Evolutionary conservation across 805 yeast species (phyloP), one percentile per base, ranked within the genome.

Genomic region (Candida silvicultrix): DNA sequence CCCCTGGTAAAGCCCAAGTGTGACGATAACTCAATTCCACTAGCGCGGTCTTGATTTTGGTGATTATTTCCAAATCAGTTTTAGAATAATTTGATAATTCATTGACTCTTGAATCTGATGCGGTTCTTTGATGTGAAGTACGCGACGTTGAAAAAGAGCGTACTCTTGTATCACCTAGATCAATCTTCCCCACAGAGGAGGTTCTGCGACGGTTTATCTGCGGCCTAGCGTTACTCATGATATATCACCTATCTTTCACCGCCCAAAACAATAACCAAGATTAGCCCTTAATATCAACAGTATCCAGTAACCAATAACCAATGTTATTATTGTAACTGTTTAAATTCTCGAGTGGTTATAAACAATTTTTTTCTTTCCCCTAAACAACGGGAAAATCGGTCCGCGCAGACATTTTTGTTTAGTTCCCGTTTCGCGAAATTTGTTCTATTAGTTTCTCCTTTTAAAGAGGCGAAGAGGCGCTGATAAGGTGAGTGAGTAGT

Each of bases 101-200:
- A 28, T 59, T 52, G 44, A 65, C 55, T 22, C 78, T 62, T 21
- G 64, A 56, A 45, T 53, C 49, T 45, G 76, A 59, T 34, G 70
- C 70, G 43, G 64, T 64, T 49, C 72, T 68, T 46, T 67, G 60
- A 44, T 66, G 66, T 12, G 77, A 66, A 20, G 76, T 67, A n/a
- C 70, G 66, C 78, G 83, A 80, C 1, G 95, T 83, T 12, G 87
- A 71, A 38, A 88, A 69, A 1, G 85, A 73, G 2, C 87, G 82
- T 2, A 80, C 83, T 8, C 80, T 62, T 14, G 74, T 80, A 59
- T 88, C 95, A 21, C 96, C 96, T 4, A 89, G 66, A 44, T 80
- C 74, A 43, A 88, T 78, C 32, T 77, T 73, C 3, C 96, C 95
- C 15, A 89, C 83, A 0, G 90, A 83, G 1, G 94, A 83, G 10